Evolutionary conservation across 345 rosid genomes (phyloP).

Genomic region (Rhodomyrtus tomentosa): DNA sequence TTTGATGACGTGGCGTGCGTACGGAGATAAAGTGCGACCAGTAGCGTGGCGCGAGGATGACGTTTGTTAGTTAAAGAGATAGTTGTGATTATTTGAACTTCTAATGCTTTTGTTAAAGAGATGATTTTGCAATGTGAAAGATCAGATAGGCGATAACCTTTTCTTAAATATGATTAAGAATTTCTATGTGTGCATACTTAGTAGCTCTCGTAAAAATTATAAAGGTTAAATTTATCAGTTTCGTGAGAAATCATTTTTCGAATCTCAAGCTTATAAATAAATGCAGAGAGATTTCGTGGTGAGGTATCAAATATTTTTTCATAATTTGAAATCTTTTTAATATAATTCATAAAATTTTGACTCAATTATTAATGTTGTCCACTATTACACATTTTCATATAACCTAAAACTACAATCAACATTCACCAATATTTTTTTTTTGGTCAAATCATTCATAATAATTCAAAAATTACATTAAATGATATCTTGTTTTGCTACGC

Average conservation of each 20-base stretch:
- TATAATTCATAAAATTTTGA: not conserved
- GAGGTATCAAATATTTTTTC: not conserved
- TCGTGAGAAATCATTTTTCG: not conserved
- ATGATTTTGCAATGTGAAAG: not conserved
- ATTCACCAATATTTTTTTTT: too few species aligned
- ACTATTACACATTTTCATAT: not conserved
- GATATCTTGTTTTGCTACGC: not conserved
- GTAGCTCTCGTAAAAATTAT: not conserved
- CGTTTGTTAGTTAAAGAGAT: not conserved
- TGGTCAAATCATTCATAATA: too few species aligned
- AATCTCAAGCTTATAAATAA: not conserved
- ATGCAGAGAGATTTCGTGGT: fast-evolving
- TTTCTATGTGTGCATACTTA: not conserved
- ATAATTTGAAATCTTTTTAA: not conserved
- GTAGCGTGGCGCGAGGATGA: too few species aligned
- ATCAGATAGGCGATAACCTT: not conserved
- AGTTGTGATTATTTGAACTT: not conserved
- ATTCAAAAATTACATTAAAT: not conserved
- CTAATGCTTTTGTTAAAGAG: not conserved
- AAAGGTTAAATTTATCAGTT: not conserved
- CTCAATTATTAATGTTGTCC: too few species aligned
- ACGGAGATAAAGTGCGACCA: too few species aligned
- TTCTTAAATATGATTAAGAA: not conserved
- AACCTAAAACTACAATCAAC: fast-evolving
- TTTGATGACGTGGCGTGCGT: not conserved